phyloP scores from a whole-genome alignment of 257 asterid species.

The Paulownia fortunei region DNA sequence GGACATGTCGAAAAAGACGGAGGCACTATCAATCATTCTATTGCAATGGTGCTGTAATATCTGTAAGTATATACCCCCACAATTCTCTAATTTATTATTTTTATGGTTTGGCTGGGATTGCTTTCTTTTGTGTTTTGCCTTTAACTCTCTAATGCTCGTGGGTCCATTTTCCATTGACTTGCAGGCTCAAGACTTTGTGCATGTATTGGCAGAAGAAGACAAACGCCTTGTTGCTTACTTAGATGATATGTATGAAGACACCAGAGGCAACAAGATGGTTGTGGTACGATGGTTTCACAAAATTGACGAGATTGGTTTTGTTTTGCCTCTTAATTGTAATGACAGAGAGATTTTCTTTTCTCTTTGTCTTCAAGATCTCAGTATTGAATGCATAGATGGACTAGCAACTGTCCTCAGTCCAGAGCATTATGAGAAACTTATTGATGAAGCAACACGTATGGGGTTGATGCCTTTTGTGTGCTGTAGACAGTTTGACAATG shows the following conservation, averaged over 20 bases:
- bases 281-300: constrained; percentile 98
- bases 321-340: constrained; percentile 74
- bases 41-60: constrained; percentile 73
- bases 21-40: constrained; percentile 67
- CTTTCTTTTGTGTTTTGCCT: background rate
- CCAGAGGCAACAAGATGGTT: constrained; percentile 82
- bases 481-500: constrained; percentile 71
- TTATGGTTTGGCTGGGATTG: background rate
- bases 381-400: constrained; percentile 94
- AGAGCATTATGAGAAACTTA: constrained; percentile 66
- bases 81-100: background rate
- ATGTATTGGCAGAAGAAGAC: constrained; percentile 79
- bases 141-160: constrained; percentile 11
- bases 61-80: constrained; percentile 57
- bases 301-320: constrained; percentile 94
- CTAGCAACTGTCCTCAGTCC: constrained; percentile 89
- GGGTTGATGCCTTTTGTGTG: constrained; percentile 73
- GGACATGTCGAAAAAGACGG: constrained; percentile 70
- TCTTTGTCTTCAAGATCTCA: constrained; percentile 92
- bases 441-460: constrained; percentile 42
- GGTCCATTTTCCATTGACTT: background rate
- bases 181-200: constrained; percentile 80
- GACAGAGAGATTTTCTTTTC: constrained; percentile 96
- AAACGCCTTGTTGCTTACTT: constrained; percentile 80
- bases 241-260: constrained; percentile 86